phyloP scores from a whole-genome alignment of 345 rosid species.

The Gossypium rotundifolium region DNA sequence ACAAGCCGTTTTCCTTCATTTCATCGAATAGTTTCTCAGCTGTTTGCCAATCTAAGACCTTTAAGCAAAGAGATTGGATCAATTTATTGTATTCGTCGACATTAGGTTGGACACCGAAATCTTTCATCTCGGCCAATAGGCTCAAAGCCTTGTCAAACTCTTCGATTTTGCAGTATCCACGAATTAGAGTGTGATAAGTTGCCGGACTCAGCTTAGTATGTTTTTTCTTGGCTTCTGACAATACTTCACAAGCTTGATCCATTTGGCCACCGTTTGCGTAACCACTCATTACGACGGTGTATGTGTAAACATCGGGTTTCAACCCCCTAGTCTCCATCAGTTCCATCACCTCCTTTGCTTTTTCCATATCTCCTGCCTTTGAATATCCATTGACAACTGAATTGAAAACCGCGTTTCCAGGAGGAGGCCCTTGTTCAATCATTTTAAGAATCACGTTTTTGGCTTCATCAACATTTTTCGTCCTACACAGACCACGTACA shows the following conservation, averaged over 20 bases:
- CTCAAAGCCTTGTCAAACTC: slow-evolving; percentile 63
- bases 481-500: slow-evolving; percentile 58
- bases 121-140: slow-evolving; percentile 66
- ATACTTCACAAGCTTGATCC: slow-evolving; percentile 54
- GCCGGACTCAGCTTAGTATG: slow-evolving; percentile 59
- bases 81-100: slow-evolving; percentile 72
- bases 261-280: slow-evolving; percentile 66
- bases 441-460: slow-evolving; percentile 51
- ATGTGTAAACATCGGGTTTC: slow-evolving; percentile 74
- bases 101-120: slow-evolving; percentile 51
- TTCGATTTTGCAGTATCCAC: slow-evolving; percentile 77
- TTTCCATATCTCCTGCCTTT: slow-evolving; percentile 47
- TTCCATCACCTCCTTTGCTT: slow-evolving; percentile 49
- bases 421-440: slow-evolving; percentile 73
- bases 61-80: slow-evolving; percentile 75
- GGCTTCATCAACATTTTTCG: slow-evolving; percentile 51
- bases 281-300: slow-evolving; percentile 72
- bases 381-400: slow-evolving; percentile 45
- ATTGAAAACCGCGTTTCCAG: slow-evolving; percentile 78
- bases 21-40: slow-evolving; percentile 64
- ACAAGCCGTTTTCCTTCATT: slow-evolving; percentile 64
- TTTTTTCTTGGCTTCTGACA: slow-evolving; percentile 65
- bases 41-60: slow-evolving; percentile 65
- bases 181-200: slow-evolving; percentile 69
- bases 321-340: slow-evolving; percentile 71